These are phyloP conservation scores for Emydomyces testavorans DNA, from an alignment of 2,329 filamentous ascomycete genomes.

Conservation along the genomic window DNA sequence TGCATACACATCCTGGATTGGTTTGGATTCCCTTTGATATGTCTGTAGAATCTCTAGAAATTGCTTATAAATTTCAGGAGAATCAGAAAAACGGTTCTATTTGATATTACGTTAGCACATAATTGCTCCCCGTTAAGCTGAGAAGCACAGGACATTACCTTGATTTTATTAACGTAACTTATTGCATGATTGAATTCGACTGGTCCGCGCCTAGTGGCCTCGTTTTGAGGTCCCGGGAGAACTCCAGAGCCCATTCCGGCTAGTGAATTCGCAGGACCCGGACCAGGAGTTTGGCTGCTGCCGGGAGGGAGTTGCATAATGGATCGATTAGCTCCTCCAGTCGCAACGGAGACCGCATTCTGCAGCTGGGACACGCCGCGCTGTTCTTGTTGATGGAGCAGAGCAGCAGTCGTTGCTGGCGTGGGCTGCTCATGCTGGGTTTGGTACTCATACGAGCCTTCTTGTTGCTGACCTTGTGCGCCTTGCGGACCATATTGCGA, in stretches of 20 bases:
- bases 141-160: conserved; percentile 49
- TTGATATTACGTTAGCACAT: neutral
- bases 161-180: conserved; percentile 99
- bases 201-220: conserved; percentile 73
- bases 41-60: conserved; percentile 97
- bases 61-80: conserved; percentile 98
- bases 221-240: conserved; percentile 42
- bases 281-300: conserved; percentile 34
- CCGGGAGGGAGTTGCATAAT: conserved; percentile 40
- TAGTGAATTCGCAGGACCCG: conserved; percentile 45
- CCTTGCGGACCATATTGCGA: conserved; percentile 30
- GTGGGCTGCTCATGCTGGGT: conserved; percentile 37
- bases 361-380: conserved; percentile 55
- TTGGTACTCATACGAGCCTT: conserved; percentile 35
- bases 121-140: neutral
- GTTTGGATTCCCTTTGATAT: conserved; percentile 94
- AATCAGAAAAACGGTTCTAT: conserved; percentile 89
- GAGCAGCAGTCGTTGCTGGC: conserved; percentile 34
- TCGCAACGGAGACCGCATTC: conserved; percentile 52
- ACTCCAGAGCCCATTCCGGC: conserved; percentile 50
- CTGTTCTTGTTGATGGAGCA: conserved; percentile 53
- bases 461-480: conserved; percentile 31
- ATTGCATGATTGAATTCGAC: conserved; percentile 99
- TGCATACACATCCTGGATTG: conserved; percentile 94
- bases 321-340: conserved; percentile 37